phyloP scores from a whole-genome alignment of 176 grass and related monocot genomes.

The Rhynchospora tenuis region DNA sequence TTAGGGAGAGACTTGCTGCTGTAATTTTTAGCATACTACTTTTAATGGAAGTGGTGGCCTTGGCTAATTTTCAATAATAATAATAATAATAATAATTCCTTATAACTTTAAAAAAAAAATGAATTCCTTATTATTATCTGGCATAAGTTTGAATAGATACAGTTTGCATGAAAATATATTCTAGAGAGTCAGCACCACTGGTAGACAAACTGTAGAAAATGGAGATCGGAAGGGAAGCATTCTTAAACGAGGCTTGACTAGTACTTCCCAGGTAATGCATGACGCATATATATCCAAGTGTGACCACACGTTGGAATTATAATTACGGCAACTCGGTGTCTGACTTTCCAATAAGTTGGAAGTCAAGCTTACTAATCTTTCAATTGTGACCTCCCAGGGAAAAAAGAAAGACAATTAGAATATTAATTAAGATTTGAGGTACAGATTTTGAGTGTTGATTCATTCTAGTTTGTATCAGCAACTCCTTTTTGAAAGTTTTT shows the following conservation, averaged over 20 bases:
- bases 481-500: neutral
- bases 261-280: neutral
- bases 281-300: neutral
- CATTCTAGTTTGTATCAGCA: neutral
- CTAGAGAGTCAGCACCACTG: slow-evolving; percentile 49
- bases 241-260: too few species aligned
- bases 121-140: too few species aligned
- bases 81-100: too few species aligned
- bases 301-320: neutral
- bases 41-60: too few species aligned
- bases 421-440: neutral
- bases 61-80: too few species aligned
- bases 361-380: slow-evolving; percentile 19
- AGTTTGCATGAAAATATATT: neutral
- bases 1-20: too few species aligned
- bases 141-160: neutral
- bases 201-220: slow-evolving; percentile 69
- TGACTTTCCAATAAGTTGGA: neutral
- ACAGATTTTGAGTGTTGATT: slow-evolving; percentile 11
- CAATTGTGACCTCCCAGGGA: neutral
- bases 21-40: too few species aligned
- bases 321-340: neutral
- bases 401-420: neutral
- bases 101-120: too few species aligned
- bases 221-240: slow-evolving; percentile 34